These are phyloP conservation scores for Vitellaria paradoxa DNA, from an alignment of 179 eudicot genomes.

Conservation along the genomic window DNA sequence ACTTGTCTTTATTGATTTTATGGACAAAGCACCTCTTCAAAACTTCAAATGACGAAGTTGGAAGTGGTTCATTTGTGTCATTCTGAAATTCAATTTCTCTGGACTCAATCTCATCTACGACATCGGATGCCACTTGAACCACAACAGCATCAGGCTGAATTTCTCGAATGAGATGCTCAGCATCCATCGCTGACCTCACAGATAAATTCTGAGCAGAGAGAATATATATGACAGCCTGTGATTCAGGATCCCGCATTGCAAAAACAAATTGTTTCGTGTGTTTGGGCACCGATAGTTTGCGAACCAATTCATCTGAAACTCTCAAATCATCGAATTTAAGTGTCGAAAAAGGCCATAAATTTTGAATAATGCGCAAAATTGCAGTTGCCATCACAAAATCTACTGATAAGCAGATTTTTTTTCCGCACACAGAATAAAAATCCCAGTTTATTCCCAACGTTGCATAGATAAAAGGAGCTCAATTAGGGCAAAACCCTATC, in stretches of 20 bases:
- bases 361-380: conserved; percentile 42
- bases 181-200: conserved; percentile 71
- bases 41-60: conserved; percentile 73
- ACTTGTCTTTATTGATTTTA: conserved; percentile 55
- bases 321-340: conserved; percentile 53
- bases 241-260: conserved; percentile 61
- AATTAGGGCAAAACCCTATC: not conserved
- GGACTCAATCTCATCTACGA: conserved; percentile 31
- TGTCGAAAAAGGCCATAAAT: conserved; percentile 69
- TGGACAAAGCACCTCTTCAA: conserved; percentile 70
- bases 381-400: conserved; percentile 37
- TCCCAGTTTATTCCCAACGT: not conserved
- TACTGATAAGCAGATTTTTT: not conserved
- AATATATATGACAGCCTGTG: conserved; percentile 50
- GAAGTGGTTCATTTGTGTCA: conserved; percentile 39
- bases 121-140: conserved; percentile 46
- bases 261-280: conserved; percentile 76
- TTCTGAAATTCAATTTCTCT: conserved; percentile 31
- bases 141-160: conserved; percentile 78
- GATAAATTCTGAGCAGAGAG: conserved; percentile 84
- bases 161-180: conserved; percentile 63
- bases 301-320: conserved; percentile 58
- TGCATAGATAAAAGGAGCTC: not conserved
- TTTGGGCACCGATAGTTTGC: conserved; percentile 60
- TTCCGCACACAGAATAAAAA: not conserved